phyloP scores from a whole-genome alignment of 345 rosid genomes.

The Acer campestre region DNA sequence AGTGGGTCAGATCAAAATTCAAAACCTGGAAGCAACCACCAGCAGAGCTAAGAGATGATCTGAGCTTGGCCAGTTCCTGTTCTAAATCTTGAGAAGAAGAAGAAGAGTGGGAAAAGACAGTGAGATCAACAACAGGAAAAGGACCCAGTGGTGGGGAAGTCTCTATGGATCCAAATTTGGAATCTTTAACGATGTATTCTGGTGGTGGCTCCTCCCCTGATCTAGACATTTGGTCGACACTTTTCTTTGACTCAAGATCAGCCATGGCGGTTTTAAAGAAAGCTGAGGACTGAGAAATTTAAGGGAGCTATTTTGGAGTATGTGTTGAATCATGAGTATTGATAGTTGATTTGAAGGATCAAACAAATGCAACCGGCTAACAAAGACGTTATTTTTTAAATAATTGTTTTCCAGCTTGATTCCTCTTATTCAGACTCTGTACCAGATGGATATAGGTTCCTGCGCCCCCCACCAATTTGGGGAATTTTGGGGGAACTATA shows the following conservation, averaged over 20 bases:
- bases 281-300: not conserved
- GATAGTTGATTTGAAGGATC: no score
- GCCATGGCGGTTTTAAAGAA: not conserved
- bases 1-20: no score
- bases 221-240: slow-evolving; percentile 22
- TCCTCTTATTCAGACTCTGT: no score
- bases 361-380: no score
- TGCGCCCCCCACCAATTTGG: no score
- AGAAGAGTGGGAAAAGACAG: slow-evolving; percentile 21
- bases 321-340: no score
- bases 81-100: slow-evolving; percentile 1
- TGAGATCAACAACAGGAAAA: slow-evolving; percentile 33
- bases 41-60: slow-evolving; percentile 31
- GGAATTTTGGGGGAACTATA: no score
- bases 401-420: no score
- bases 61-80: slow-evolving; percentile 35
- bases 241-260: slow-evolving; percentile 7
- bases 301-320: not conserved
- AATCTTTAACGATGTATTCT: slow-evolving; percentile 22
- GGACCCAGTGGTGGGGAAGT: slow-evolving; percentile 14
- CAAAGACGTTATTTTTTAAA: no score
- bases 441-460: no score
- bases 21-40: slow-evolving; percentile 62
- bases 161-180: slow-evolving; percentile 19
- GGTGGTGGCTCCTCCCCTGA: slow-evolving; percentile 34